Percentiles rank a stretch among this genome's conserved stretches.
phyloP scores from a whole-genome alignment of 2,329 filamentous ascomycete species.

The Microdochium paspali region DNA sequence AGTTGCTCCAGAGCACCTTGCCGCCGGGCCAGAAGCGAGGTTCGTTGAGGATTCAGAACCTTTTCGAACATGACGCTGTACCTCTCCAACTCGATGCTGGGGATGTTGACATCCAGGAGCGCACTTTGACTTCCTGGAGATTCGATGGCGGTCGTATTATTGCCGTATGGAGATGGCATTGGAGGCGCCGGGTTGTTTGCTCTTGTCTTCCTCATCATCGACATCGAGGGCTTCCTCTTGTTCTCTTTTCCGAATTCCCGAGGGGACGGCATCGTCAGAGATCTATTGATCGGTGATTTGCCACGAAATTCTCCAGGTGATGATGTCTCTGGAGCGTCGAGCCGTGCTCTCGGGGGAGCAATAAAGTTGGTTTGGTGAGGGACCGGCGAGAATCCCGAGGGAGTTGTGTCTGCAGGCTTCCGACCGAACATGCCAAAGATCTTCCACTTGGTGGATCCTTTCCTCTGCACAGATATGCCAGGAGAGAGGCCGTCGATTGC shows the following conservation, averaged over 20 bases:
- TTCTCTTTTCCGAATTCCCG: not conserved
- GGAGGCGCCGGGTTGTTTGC: not conserved
- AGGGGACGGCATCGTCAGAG: not conserved
- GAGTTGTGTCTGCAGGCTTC: constrained; percentile 23
- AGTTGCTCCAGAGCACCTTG: constrained; percentile 51
- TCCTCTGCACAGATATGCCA: constrained; percentile 22
- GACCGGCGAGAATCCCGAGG: constrained; percentile 1
- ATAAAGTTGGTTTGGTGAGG: not conserved
- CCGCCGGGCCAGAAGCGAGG: constrained; percentile 42
- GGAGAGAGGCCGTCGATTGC: constrained; percentile 10
- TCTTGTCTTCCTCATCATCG: not conserved
- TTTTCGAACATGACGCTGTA: constrained; percentile 91
- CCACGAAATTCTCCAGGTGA: not conserved
- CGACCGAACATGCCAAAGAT: constrained; percentile 47
- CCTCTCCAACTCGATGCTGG: constrained; percentile 69
- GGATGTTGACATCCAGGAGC: constrained; percentile 68
- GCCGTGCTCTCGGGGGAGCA: not conserved
- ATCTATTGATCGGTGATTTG: not conserved
- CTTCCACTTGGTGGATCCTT: constrained; percentile 48
- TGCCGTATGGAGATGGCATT: not conserved
- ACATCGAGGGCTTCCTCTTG: not conserved
- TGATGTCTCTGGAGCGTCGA: not conserved
- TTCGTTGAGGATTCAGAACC: constrained; percentile 45
- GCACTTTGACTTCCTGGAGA: constrained; percentile 8
- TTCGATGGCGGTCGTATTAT: constrained; percentile 8